phyloP scores from a whole-genome alignment of 2,329 filamentous ascomycete genomes.

The Gyromitra esculenta region DNA sequence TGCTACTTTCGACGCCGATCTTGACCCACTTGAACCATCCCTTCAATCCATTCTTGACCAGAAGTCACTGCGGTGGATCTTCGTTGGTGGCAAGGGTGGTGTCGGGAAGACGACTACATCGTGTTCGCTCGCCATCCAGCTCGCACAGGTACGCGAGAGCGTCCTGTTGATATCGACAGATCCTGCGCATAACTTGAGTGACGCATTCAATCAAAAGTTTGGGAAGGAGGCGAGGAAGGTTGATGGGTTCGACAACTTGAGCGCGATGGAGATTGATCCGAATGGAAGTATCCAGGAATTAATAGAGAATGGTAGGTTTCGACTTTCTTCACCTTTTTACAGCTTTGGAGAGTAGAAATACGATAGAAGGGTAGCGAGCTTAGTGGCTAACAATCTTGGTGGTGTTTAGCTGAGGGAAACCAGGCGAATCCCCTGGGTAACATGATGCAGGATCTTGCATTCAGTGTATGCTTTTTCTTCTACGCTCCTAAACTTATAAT shows the following conservation, averaged over 20 bases:
- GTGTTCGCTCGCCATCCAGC: slow-evolving; percentile 96
- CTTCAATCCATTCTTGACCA: slow-evolving; percentile 96
- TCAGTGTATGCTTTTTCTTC: slow-evolving; percentile 73
- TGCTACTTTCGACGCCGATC: slow-evolving; percentile 63
- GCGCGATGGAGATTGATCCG: slow-evolving; percentile 98
- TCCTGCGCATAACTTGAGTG: slow-evolving; percentile 95
- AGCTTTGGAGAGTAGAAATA: background rate
- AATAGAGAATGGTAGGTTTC: slow-evolving; percentile 64
- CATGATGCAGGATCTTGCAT: slow-evolving; percentile 99
- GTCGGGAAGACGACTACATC: slow-evolving; percentile 99
- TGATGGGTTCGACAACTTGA: slow-evolving; percentile 90
- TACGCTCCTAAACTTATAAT: no score
- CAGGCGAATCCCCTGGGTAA: slow-evolving; percentile 71
- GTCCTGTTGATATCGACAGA: slow-evolving; percentile 98
- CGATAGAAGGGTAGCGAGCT: background rate
- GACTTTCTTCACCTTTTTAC: background rate
- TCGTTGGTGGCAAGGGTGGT: slow-evolving; percentile 97
- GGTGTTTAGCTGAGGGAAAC: slow-evolving; percentile 52
- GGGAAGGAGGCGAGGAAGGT: slow-evolving; percentile 96
- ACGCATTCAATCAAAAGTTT: slow-evolving; percentile 98
- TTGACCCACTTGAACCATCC: slow-evolving; percentile 86
- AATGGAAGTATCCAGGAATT: slow-evolving; percentile 98
- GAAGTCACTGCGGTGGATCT: slow-evolving; percentile 96
- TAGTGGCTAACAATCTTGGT: slow-evolving; percentile 61
- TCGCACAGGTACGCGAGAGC: slow-evolving; percentile 91